Conservation (phyloP, 129 eudicot genomes). For the Glebionis coronaria region DNA sequence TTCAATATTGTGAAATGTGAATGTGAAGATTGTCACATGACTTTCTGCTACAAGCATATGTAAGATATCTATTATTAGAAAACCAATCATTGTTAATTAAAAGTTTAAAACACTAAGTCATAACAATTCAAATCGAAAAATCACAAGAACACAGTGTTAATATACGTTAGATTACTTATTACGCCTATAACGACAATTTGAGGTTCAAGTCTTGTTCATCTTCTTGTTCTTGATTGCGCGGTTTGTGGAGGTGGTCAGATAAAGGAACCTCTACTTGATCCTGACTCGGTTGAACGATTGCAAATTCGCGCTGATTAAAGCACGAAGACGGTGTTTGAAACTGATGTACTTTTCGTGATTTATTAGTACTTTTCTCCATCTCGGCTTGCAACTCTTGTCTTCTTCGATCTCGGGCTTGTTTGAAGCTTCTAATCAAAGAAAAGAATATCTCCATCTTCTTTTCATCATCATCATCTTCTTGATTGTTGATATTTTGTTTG, state of each 20-base stretch:
- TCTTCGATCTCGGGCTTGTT: slow-evolving; percentile 27
- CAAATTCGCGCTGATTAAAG: slow-evolving; percentile 37
- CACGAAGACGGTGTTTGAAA: slow-evolving; percentile 26
- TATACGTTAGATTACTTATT: no score
- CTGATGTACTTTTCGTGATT: slow-evolving; percentile 17
- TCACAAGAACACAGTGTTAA: no score
- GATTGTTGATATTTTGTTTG: background rate
- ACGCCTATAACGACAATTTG: no score
- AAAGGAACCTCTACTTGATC: no score
- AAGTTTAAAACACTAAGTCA: no score
- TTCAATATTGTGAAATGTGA: background rate
- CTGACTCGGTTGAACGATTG: background rate
- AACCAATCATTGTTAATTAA: no score
- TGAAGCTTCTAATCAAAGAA: slow-evolving; percentile 30
- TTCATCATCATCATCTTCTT: slow-evolving; percentile 25
- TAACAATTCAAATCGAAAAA: no score
- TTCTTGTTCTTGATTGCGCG: no score
- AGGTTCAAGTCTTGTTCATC: no score
- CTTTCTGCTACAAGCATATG: slow-evolving; percentile 1
- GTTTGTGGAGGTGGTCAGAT: no score
- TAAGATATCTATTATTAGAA: no score
- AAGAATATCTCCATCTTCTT: slow-evolving; percentile 49
- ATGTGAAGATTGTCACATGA: background rate
- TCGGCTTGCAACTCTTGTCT: slow-evolving; percentile 12
- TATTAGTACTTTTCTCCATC: slow-evolving; percentile 2